These are phyloP conservation scores for Colletotrichum filicis DNA, from an alignment of 2,329 filamentous ascomycete species.

Conservation along the genomic window DNA sequence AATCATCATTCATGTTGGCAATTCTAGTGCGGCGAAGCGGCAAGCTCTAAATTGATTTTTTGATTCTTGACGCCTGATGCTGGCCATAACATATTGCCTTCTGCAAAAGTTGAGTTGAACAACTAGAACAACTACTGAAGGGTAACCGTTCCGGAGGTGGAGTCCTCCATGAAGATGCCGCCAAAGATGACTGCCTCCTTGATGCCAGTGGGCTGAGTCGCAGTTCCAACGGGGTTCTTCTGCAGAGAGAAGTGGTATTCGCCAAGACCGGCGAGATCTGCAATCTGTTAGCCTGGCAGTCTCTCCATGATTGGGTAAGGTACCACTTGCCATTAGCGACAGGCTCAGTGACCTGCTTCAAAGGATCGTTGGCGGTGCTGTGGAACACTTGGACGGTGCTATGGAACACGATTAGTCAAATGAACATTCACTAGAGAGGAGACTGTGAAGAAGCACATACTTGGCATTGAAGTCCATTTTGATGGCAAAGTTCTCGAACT, in stretches of 20 bases:
- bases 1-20: not conserved
- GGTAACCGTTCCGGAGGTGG: conserved; percentile 32
- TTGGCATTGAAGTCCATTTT: conserved; percentile 34
- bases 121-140: conserved; percentile 25
- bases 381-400: conserved; percentile 54
- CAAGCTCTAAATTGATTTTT: not conserved
- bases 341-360: conserved; percentile 49
- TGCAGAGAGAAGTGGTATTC: conserved; percentile 58
- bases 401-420: not conserved
- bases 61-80: not conserved
- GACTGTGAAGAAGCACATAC: conserved; percentile 33
- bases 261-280: conserved; percentile 48
- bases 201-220: conserved; percentile 44
- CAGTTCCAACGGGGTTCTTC: conserved; percentile 50
- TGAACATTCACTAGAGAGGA: too few relatives aligned
- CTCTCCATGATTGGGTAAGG: too few relatives aligned
- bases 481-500: conserved; percentile 33
- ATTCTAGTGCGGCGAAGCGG: not conserved
- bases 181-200: conserved; percentile 47
- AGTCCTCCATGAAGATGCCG: conserved; percentile 48
- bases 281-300: not conserved
- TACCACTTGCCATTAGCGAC: conserved; percentile 46
- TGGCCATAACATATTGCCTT: not conserved
- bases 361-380: conserved; percentile 48
- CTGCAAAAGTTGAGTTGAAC: not conserved